Evolutionary conservation across 345 rosid genomes (phyloP).

Genomic region (Schrenkiella parvula): DNA sequence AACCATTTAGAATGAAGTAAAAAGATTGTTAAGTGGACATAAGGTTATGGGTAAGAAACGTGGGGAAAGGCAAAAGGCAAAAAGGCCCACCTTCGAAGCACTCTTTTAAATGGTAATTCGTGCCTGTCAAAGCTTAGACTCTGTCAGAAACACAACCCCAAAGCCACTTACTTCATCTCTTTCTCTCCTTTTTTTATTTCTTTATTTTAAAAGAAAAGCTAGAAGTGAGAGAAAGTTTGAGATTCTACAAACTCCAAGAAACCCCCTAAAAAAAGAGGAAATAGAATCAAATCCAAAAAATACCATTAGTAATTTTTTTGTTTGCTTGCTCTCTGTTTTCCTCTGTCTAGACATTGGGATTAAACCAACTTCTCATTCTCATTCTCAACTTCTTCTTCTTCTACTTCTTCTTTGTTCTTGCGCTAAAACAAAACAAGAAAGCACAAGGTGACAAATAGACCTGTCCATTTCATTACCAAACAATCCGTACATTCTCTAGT

Average conservation of each 20-base stretch:
- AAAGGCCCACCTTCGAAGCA: slow-evolving; percentile 29
- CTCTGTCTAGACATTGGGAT: slow-evolving; percentile 33
- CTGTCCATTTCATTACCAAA: slow-evolving; percentile 30
- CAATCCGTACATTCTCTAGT: slow-evolving; percentile 42
- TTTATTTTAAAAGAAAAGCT: neutral
- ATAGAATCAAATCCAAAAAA: slow-evolving; percentile 14
- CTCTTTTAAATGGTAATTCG: slow-evolving; percentile 33
- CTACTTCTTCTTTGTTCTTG: slow-evolving; percentile 28
- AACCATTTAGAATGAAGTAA: slow-evolving; percentile 1
- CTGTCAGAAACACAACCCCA: slow-evolving; percentile 36
- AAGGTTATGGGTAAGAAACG: slow-evolving; percentile 31
- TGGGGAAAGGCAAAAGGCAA: slow-evolving; percentile 32
- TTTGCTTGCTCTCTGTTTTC: slow-evolving; percentile 38
- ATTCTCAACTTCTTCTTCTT: slow-evolving; percentile 22
- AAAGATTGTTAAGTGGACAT: slow-evolving; percentile 24
- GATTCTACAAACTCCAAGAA: slow-evolving; percentile 32
- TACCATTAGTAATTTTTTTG: slow-evolving; percentile 24
- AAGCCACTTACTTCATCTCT: slow-evolving; percentile 29
- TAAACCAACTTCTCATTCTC: slow-evolving; percentile 30
- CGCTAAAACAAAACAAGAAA: slow-evolving; percentile 8
- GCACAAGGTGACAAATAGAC: slow-evolving; percentile 33
- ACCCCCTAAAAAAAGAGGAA: slow-evolving; percentile 18
- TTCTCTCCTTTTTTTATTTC: neutral
- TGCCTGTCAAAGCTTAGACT: slow-evolving; percentile 35
- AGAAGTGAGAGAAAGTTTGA: slow-evolving; percentile 16